Evolutionary conservation across 225 moss, liverwort and hornwort species (phyloP).

Genomic region (Rhytidiadelphus loreus): DNA sequence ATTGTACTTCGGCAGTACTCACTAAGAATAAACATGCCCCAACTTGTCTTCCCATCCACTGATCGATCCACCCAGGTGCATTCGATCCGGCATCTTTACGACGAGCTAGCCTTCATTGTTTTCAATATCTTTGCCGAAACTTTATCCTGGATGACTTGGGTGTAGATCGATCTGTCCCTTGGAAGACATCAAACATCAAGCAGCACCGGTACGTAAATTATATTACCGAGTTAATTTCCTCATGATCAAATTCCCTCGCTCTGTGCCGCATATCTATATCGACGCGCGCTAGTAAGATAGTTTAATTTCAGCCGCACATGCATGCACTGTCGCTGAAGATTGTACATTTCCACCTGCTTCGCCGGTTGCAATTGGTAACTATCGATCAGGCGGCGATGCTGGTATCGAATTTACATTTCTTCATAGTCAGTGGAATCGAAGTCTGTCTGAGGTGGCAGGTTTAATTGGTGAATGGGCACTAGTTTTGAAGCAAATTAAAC

Average conservation of each 20-base stretch:
- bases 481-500: not conserved
- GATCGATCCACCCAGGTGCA: not conserved
- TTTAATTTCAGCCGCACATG: not conserved
- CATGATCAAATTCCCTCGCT: not conserved
- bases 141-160: not conserved
- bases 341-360: not conserved
- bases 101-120: not conserved
- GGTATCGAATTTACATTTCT: not conserved
- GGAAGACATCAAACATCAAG: not conserved
- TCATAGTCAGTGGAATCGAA: not conserved
- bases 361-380: not conserved
- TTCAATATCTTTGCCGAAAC: not conserved
- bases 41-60: not conserved
- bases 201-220: not conserved
- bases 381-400: not conserved
- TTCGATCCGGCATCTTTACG: not conserved
- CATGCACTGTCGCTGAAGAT: not conserved
- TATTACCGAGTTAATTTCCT: not conserved
- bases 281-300: not conserved
- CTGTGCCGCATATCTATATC: not conserved
- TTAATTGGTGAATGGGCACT: not conserved
- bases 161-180: not conserved
- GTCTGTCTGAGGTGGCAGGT: not conserved
- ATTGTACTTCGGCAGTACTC: constrained; percentile 16
- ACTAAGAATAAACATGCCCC: not conserved